Evolutionary conservation across 768 basidiomycete species (phyloP).

Genomic region (Boletus rubropictus): DNA sequence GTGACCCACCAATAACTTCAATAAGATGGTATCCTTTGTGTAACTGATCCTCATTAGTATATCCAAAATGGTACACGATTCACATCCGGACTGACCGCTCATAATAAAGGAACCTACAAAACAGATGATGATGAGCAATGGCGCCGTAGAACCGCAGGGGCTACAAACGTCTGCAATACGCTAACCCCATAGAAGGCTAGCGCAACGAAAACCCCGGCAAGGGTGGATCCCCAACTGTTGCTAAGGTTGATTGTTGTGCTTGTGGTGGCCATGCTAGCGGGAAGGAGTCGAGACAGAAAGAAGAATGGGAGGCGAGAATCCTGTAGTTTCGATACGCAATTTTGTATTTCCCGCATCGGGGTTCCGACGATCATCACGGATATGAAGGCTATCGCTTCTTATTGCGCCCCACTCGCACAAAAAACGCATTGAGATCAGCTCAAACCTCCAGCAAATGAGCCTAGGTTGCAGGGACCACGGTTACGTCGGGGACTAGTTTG

Average conservation of each 20-base stretch:
- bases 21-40: constrained; percentile 7
- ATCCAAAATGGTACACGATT: neutral
- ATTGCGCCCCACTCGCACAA: neutral
- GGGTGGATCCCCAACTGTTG: constrained; percentile 21
- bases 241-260: constrained; percentile 4
- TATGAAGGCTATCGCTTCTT: neutral
- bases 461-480: no score
- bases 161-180: constrained; percentile 22
- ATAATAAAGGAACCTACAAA: constrained; percentile 23
- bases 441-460: neutral
- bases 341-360: constrained; percentile 12
- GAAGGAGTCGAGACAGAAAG: neutral
- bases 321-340: neutral
- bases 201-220: constrained; percentile 17
- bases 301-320: neutral
- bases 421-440: neutral
- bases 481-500: neutral
- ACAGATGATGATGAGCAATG: neutral
- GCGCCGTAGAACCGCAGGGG: neutral
- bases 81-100: constrained; percentile 15
- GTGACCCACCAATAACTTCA: constrained; percentile 15
- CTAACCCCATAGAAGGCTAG: constrained; percentile 23
- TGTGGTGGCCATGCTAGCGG: constrained; percentile 11
- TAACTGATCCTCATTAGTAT: constrained; percentile 10
- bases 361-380: constrained; percentile 12